A percentile compares a stretch with the other conserved stretches of the same genome.
Evolutionary conservation across 2,329 filamentous ascomycete species (phyloP).

Genomic region (Dactylellina parvicollis): DNA sequence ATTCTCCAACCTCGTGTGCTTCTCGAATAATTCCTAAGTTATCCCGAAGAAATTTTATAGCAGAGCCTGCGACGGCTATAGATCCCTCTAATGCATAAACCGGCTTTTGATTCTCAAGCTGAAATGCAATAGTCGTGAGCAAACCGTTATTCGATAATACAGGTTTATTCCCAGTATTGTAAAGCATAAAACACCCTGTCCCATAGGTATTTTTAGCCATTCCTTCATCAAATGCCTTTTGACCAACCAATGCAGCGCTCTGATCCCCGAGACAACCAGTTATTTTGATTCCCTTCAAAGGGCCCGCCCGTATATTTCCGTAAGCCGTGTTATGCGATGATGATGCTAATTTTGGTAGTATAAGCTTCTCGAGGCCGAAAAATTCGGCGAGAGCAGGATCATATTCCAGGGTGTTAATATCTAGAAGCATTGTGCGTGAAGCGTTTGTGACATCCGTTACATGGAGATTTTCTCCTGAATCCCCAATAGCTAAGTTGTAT

Average conservation of each 20-base stretch:
- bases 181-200: conserved; percentile 87
- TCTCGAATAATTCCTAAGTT: conserved; percentile 71
- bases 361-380: conserved; percentile 79
- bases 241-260: conserved; percentile 84
- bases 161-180: conserved; percentile 85
- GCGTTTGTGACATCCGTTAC: conserved; percentile 90
- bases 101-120: conserved; percentile 75
- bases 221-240: conserved; percentile 83
- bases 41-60: conserved; percentile 77
- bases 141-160: conserved; percentile 86
- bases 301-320: conserved; percentile 72
- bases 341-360: conserved; percentile 82
- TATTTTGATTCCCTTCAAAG: conserved; percentile 76
- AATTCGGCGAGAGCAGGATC: conserved; percentile 80
- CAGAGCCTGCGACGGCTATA: conserved; percentile 82
- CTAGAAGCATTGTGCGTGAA: conserved; percentile 94
- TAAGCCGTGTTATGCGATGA: conserved; percentile 80
- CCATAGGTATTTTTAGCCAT: conserved; percentile 92
- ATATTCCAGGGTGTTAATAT: conserved; percentile 81
- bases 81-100: conserved; percentile 84
- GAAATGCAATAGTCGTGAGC: conserved; percentile 85
- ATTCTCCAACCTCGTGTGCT: conserved; percentile 61
- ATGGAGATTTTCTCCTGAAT: conserved; percentile 72
- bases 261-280: conserved; percentile 89
- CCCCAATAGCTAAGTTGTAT: conserved; percentile 79